These are phyloP conservation scores for Citrus glauca DNA, from an alignment of 345 rosid genomes.

Conservation along the genomic window DNA sequence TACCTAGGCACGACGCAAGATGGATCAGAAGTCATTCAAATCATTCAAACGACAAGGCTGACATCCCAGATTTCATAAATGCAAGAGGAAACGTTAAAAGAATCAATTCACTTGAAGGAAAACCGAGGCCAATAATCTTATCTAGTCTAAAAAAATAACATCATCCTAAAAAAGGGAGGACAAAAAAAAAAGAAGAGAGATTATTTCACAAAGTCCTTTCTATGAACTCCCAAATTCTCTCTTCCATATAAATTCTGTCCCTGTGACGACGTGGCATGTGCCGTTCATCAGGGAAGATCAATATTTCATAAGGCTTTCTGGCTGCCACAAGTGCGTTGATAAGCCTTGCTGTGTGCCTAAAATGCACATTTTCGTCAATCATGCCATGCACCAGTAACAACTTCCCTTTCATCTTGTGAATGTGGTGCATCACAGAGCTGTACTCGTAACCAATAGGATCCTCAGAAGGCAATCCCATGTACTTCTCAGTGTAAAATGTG, in stretches of 20 bases:
- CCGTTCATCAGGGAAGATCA: conserved; percentile 85
- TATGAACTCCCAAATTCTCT: conserved; percentile 87
- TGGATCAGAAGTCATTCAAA: neutral
- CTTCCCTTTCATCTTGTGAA: conserved; percentile 57
- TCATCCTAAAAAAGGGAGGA: too few species aligned
- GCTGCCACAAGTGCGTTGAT: conserved; percentile 75
- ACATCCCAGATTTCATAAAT: neutral
- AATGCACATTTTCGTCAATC: conserved; percentile 96
- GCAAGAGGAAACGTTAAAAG: neutral
- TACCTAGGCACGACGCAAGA: neutral
- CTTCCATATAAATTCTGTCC: conserved; percentile 85
- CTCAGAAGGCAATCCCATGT: conserved; percentile 80
- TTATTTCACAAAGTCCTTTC: conserved; percentile 59
- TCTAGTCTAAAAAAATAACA: neutral
- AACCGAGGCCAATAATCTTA: neutral
- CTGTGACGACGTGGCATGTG: conserved; percentile 72
- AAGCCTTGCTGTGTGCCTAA: conserved; percentile 88
- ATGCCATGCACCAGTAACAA: conserved; percentile 81
- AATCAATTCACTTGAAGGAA: neutral
- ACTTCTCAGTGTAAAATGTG: conserved; percentile 88
- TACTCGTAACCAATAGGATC: conserved; percentile 35
- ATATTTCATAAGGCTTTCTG: conserved; percentile 62
- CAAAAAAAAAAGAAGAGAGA: neutral
- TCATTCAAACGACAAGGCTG: neutral
- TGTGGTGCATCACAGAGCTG: conserved; percentile 78